Evolutionary conservation across 2,329 filamentous ascomycete genomes (phyloP).

Genomic region (Cryphonectria nitschkei): DNA sequence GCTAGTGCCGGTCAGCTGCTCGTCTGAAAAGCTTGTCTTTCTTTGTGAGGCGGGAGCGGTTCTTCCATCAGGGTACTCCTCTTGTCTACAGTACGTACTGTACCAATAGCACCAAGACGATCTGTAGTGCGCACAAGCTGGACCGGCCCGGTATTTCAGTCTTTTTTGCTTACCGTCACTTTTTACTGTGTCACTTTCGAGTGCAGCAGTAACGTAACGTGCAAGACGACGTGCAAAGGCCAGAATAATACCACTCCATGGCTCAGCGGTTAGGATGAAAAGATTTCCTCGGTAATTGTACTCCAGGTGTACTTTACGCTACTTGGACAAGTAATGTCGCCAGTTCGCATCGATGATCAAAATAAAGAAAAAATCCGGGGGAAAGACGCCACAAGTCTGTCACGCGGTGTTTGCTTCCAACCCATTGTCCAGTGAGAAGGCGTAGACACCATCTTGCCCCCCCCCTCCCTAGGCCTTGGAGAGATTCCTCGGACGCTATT

Average conservation of each 20-base stretch:
- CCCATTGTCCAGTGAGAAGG: background rate
- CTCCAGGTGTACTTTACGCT: background rate
- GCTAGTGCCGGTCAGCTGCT: background rate
- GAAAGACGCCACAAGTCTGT: slow-evolving; percentile 1
- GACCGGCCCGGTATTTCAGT: background rate
- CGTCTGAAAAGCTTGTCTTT: background rate
- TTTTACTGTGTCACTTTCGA: background rate
- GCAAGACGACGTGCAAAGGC: background rate
- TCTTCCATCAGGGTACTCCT: background rate
- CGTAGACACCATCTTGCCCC: background rate
- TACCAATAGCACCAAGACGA: too few species aligned
- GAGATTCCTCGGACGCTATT: background rate
- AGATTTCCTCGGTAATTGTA: background rate
- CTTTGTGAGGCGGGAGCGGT: background rate
- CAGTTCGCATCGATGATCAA: background rate
- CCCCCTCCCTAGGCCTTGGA: background rate
- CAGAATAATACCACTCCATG: background rate
- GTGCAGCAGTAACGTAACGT: background rate
- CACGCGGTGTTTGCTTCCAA: background rate
- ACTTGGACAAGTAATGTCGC: background rate
- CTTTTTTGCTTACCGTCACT: background rate
- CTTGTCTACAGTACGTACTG: background rate
- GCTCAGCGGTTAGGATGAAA: background rate
- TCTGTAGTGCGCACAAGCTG: background rate
- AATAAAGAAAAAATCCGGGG: background rate